These are phyloP conservation scores for Lyophyllum atratum DNA, from an alignment of 768 basidiomycete genomes.

Conservation along the genomic window DNA sequence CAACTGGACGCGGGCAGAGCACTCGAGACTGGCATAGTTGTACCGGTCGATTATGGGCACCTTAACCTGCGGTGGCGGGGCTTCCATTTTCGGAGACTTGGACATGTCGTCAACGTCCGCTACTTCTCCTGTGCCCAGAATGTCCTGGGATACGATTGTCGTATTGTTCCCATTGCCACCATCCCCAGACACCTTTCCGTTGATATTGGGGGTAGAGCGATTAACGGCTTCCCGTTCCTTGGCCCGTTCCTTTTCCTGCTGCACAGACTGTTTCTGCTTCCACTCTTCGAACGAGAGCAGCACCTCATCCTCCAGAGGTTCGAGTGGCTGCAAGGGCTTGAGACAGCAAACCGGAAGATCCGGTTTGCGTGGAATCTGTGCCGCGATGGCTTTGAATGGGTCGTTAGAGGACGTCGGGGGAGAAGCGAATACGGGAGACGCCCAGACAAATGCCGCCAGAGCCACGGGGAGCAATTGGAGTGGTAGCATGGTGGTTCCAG, in stretches of 20 bases:
- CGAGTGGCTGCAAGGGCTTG: constrained; percentile 49
- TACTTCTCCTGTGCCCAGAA: constrained; percentile 7
- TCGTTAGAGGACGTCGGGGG: constrained; percentile 47
- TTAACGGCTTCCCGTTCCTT: constrained; percentile 25
- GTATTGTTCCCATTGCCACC: constrained; percentile 10
- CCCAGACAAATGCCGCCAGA: constrained; percentile 9
- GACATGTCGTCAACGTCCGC: constrained; percentile 21
- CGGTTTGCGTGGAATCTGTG: constrained; percentile 47
- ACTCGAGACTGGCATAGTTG: constrained; percentile 93
- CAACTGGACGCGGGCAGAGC: constrained; percentile 88
- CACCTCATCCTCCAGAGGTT: constrained; percentile 59
- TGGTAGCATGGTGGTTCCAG: constrained; percentile 15
- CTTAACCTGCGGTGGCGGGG: constrained; percentile 60
- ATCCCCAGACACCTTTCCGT: constrained; percentile 3
- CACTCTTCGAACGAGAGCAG: constrained; percentile 87
- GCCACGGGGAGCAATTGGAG: constrained; percentile 13
- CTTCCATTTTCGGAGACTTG: constrained; percentile 26
- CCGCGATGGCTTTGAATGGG: constrained; percentile 59
- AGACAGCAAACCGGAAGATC: constrained; percentile 71
- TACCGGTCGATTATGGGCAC: constrained; percentile 85
- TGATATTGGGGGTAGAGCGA: constrained; percentile 13
- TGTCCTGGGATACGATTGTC: constrained; percentile 7
- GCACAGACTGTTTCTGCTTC: constrained; percentile 66
- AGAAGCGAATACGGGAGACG: constrained; percentile 11
- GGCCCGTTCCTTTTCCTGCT: constrained; percentile 35